phyloP scores from a whole-genome alignment of 257 asterid species.

The Solanum clarkiae region DNA sequence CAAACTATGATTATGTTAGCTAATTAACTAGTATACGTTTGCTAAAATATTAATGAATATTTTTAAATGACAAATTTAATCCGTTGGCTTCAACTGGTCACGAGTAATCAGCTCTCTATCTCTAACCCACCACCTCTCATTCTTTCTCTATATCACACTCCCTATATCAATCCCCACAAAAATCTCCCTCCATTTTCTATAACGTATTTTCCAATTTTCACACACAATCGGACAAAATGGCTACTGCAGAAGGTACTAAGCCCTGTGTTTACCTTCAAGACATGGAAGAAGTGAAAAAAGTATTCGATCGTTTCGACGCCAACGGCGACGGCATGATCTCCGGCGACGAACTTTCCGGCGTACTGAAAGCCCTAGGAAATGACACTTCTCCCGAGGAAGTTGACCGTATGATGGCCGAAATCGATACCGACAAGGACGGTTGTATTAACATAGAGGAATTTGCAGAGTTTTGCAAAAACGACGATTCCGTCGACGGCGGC shows the following conservation, averaged over 20 bases:
- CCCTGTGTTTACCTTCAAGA: conserved; percentile 37
- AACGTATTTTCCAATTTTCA: neutral
- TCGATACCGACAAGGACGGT: conserved; percentile 86
- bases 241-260: neutral
- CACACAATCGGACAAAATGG: neutral
- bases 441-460: conserved; percentile 57
- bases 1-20: no score
- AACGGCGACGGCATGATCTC: conserved; percentile 87
- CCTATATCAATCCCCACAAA: neutral
- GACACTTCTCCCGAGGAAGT: conserved; percentile 41
- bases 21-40: no score
- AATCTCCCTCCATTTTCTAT: neutral
- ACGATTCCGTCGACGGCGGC: conserved; percentile 15
- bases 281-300: conserved; percentile 35
- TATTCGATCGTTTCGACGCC: conserved; percentile 69
- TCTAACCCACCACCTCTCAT: neutral
- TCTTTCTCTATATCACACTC: neutral
- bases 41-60: neutral
- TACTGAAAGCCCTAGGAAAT: conserved; percentile 58
- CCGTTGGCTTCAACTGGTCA: neutral
- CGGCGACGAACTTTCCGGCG: conserved; percentile 51
- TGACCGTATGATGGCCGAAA: conserved; percentile 43
- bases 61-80: neutral
- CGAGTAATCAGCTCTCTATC: neutral
- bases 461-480: conserved; percentile 44